Evolutionary conservation across 2,329 filamentous ascomycete genomes (phyloP), one percentile per base, ranked within the genome.

Genomic region (Clarireedia homoeocarpa): DNA sequence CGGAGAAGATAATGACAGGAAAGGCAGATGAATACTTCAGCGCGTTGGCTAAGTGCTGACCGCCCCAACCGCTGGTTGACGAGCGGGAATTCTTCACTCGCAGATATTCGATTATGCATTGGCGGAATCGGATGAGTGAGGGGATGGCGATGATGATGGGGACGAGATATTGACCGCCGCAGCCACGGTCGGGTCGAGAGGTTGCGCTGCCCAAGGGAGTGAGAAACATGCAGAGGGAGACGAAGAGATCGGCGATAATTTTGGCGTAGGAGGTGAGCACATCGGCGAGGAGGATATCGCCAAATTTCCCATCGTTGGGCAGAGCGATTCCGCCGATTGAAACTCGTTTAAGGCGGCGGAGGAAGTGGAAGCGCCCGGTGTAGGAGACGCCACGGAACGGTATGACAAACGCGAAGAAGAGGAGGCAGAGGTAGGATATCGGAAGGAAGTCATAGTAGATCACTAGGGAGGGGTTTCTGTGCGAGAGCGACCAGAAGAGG

Each of bases 231-330:
- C 91, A 97, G 27, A 91, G 73, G 48, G 85, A 85, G 55, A 97
- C 87, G 70, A 91, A 96, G 12, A 96, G 74, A 71, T 99, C 94
- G 24, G 86, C 92, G 27, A 95, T 77, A 30, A 96, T 88, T 71
- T 95, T 96, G 59, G 92, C 86, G 71, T 97, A 99, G 66, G 89
- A 95, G 44, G 94, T 99, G 64, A 97, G 74, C 55, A 91, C 92
- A 78, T 99, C 94, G 36, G 94, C 91, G 17, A 99, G 82, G 57
- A 99, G 74, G 52, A 97, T 87, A 69, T 99, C 94, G 55, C 90
- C 92, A 66, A 97, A 97, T 69, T 95, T 96, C 54, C 92, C 91
- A 71, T 96, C 88, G 63, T 88, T 82, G 0, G 88, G 77, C 71
- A 92, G 86, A 14, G 94, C 92, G 24, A 99, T 79, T 0, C 92